Base-by-base conservation (phyloP, 75 land plant species). In the Cryptomeria japonica region DNA sequence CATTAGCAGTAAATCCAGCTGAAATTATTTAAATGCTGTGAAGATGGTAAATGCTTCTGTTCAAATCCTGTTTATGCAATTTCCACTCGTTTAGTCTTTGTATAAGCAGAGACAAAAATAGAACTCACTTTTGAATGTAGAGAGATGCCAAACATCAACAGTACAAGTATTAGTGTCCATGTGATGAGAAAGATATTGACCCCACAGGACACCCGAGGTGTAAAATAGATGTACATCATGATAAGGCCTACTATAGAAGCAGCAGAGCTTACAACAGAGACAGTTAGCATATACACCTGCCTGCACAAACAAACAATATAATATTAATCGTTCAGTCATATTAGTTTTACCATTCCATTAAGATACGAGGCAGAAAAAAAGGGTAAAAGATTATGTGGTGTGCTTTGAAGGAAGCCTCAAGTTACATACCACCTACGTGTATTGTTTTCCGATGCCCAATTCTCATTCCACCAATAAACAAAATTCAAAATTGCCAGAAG, bases 111-210 rank as follows among this genome's bases (percentile, higher is more conserved):
- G 84, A 79, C 32, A 76, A 38, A 28, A 87, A 87, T 25, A 16
- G 3, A 25, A 80, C 94, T 86, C 88, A 98, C 99, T 89, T 95
- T 97, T n/a, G 99, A 86, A 83, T 95, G 94, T 14, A 95, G 87
- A 22, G 99, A 98, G 86, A 98, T 91, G 70, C 88, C 87, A 13
- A 94, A 96, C 93, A 96, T 96, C 42, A 93, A 90, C 64, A 91
- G 87, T 37, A 98, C 87, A 25, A 97, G 93, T 22, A 94, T 88
- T 49, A 94, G 76, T 7, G 99, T 97, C 95, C 93, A 93, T 11
- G 97, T 94, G 87, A 98, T 95, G 88, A 97, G 96, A 87, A 96
- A 93, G 86, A 98, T 97, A 84, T 98, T 98, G 31, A 96, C 90
- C 49, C 90, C 88, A 88, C 99, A 98, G 6, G 99, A 87, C 36